Base-by-base conservation (phyloP, 1,139 yeast genomes). In the Candida labiduridarum region DNA sequence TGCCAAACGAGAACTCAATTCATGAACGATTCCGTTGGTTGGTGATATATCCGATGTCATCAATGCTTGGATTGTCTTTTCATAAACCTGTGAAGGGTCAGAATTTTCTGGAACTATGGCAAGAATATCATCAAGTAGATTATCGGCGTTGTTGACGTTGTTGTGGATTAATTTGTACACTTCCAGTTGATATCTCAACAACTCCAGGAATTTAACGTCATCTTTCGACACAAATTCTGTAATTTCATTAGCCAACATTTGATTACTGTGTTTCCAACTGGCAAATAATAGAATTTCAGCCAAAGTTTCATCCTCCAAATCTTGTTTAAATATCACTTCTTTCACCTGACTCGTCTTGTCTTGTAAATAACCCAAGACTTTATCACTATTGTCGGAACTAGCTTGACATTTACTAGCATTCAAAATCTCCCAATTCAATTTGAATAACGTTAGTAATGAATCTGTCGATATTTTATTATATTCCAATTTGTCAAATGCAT, bases 221-320 rank as follows among this genome's bases (percentile, higher is more conserved):
- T 69, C 66, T 0, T 54, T 48, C 2, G 48, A 35, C 14, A 71
- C 49, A 45, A 61, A 62, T 2, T 58, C 57, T 8, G 57, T 48
- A 3, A 70, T 43, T 45, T 48, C 49, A 4, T 41, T 29, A 2
- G 57, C 59, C 3, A 61, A 34, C n/a, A 18, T 36, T 10, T 34
- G 34, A 33, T 36, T 43, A 1, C 33, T 43, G 15, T 49, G 45
- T 3, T 56, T 47, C 61, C 64, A 59, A 15, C 62, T 35, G 8
- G 57, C 34, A 2, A 48, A 35, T 30, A 70, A 54, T 4, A 68
- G 35, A 0, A 52, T 41, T 15, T 68, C 68, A 1, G 55, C 60
- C 16, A 68, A 46, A 0, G 62, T 41, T 45, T 68, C 74, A 46
- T 68, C 71, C 3, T 59, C 68, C 6, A 62, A 51, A 46, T 60